phyloP scores from a whole-genome alignment of 345 rosid genomes.

The Salix dunnii region DNA sequence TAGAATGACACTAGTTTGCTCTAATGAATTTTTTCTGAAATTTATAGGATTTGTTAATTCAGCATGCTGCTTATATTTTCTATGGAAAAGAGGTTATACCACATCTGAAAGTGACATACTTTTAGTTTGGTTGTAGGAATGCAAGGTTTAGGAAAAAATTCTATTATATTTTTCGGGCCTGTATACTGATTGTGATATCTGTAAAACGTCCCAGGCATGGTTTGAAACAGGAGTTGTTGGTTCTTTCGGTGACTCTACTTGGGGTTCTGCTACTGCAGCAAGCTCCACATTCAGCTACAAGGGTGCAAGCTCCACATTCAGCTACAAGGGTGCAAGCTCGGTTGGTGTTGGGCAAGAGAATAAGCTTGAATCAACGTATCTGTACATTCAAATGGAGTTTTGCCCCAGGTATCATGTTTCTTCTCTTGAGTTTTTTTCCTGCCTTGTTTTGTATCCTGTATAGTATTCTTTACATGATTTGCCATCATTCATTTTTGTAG shows the following conservation, averaged over 20 bases:
- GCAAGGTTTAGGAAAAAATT: not conserved
- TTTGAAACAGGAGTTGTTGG: constrained; percentile 79
- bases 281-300: constrained; percentile 58
- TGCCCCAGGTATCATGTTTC: constrained; percentile 70
- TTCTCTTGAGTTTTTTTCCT: not conserved
- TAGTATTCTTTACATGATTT: not conserved
- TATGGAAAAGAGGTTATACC: not conserved
- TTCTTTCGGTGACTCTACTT: constrained; percentile 52
- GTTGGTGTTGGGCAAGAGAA: constrained; percentile 61
- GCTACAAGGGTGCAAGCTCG: constrained; percentile 49
- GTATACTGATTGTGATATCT: constrained; percentile 24
- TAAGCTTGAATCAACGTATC: constrained; percentile 71
- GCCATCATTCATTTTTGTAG: not conserved
- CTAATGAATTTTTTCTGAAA: not conserved
- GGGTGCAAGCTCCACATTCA: too few relatives aligned
- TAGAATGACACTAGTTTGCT: not conserved
- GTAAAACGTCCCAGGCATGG: constrained; percentile 74
- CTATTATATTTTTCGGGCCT: constrained; percentile 4
- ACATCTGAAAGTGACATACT: not conserved
- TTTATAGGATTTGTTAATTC: not conserved
- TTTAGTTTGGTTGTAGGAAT: not conserved
- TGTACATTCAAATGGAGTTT: constrained; percentile 94
- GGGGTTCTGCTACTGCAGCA: constrained; percentile 76
- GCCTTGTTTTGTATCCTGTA: not conserved
- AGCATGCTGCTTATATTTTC: not conserved